Conservation (phyloP, 164 flowering plant genomes). For the grape (Vitis vinifera) region DNA sequence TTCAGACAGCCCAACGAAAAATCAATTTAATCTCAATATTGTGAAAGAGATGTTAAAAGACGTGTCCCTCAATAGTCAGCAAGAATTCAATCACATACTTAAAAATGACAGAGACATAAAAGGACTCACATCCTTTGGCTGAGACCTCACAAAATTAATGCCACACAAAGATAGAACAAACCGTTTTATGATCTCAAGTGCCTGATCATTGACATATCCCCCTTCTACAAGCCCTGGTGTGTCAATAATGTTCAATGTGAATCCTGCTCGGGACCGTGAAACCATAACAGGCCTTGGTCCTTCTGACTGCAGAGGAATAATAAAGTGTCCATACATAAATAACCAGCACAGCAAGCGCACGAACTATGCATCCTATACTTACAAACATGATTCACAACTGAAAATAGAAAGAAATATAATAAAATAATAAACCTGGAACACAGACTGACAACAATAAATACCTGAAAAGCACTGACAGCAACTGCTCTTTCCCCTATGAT, state of each 20-base stretch:
- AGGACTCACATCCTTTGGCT: neutral
- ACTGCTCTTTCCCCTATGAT: constrained; percentile 87
- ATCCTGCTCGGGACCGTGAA: constrained; percentile 74
- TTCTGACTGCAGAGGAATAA: constrained; percentile 58
- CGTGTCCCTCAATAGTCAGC: neutral
- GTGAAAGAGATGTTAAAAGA: neutral
- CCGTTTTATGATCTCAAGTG: constrained; percentile 85
- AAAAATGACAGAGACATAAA: neutral
- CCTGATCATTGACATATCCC: constrained; percentile 82
- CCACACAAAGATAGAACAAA: constrained; percentile 19
- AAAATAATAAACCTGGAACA: neutral
- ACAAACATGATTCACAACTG: neutral
- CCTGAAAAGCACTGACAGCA: constrained; percentile 89
- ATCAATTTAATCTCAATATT: neutral
- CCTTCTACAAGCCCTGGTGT: constrained; percentile 97
- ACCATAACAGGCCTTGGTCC: constrained; percentile 76
- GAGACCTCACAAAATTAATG: too few species aligned
- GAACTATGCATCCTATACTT: neutral
- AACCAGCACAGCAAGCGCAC: neutral
- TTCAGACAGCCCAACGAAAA: constrained; percentile 7
- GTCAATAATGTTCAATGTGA: constrained; percentile 80
- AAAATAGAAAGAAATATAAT: neutral
- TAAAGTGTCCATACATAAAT: neutral
- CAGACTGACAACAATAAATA: constrained; percentile 14
- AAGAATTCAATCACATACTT: neutral